Conservation (phyloP, 2,329 filamentous ascomycete genomes). For the Bretziella fagacearum region DNA sequence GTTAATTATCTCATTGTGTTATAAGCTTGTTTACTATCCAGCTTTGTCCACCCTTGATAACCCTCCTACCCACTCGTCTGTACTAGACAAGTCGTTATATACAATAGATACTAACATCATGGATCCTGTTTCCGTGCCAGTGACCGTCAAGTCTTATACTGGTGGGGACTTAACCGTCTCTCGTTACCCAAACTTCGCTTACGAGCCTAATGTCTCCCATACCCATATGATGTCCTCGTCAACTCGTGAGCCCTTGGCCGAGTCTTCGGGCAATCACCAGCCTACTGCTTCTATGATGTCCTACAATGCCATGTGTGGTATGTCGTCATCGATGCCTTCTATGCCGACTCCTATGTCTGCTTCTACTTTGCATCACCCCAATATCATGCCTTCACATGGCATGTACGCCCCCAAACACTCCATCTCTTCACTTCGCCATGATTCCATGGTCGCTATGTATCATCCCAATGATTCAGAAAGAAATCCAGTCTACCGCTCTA, state of each 20-base stretch:
- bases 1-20: neutral
- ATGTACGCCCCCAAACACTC: slow-evolving; percentile 9
- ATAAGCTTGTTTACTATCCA: too few species aligned
- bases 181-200: slow-evolving; percentile 8
- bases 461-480: slow-evolving; percentile 19
- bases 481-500: slow-evolving; percentile 46
- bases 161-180: slow-evolving; percentile 2
- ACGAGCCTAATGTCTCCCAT: slow-evolving; percentile 24
- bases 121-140: slow-evolving; percentile 9
- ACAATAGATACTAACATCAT: slow-evolving; percentile 1
- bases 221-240: slow-evolving; percentile 28
- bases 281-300: slow-evolving; percentile 5
- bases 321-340: slow-evolving; percentile 5
- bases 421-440: slow-evolving; percentile 7
- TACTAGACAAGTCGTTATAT: neutral
- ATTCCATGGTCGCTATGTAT: slow-evolving; percentile 9
- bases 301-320: slow-evolving; percentile 11
- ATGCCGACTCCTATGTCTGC: neutral
- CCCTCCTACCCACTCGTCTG: too few species aligned
- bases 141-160: slow-evolving; percentile 6
- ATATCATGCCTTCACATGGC: slow-evolving; percentile 4
- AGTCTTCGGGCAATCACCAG: slow-evolving; percentile 3
- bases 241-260: slow-evolving; percentile 6
- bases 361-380: neutral
- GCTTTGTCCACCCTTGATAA: too few species aligned